Percentiles rank a stretch among this genome's conserved stretches.
phyloP scores from a whole-genome alignment of 1,139 yeast genomes.

The Zygotorulaspora mrakii region DNA sequence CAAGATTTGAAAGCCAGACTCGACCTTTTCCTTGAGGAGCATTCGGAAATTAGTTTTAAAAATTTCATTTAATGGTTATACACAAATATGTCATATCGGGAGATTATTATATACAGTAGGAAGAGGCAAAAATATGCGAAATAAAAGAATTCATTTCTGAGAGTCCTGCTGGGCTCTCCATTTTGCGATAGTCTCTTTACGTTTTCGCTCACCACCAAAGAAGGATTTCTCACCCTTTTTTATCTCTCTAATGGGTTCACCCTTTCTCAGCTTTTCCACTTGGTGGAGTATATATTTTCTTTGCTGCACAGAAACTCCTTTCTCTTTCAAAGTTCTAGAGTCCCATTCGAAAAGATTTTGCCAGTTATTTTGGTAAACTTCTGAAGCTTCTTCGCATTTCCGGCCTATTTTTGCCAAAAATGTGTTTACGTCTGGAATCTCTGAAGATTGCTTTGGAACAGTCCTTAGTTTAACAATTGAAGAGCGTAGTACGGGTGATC shows the following conservation, averaged over 20 bases:
- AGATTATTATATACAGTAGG: no score
- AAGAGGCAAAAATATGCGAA: no score
- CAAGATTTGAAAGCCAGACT: conserved; percentile 9
- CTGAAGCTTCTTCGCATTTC: conserved; percentile 60
- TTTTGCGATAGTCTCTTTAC: conserved; percentile 65
- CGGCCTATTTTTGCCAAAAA: conserved; percentile 78
- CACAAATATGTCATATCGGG: no score
- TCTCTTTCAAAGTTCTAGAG: conserved; percentile 59
- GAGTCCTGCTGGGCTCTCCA: conserved; percentile 59
- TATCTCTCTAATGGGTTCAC: conserved; percentile 56
- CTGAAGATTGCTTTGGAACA: conserved; percentile 46
- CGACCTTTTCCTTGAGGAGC: conserved; percentile 10
- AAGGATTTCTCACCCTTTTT: conserved; percentile 65
- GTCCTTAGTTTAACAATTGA: conserved; percentile 14
- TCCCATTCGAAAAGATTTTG: conserved; percentile 56
- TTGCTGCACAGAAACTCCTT: conserved; percentile 74
- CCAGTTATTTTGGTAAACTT: conserved; percentile 71
- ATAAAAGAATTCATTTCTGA: conserved; percentile 22
- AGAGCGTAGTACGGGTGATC: conserved; percentile 13
- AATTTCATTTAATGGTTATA: not conserved
- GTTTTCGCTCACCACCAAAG: conserved; percentile 86
- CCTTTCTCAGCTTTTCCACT: conserved; percentile 48
- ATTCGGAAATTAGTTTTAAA: not conserved
- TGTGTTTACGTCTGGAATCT: conserved; percentile 68
- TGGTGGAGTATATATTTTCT: conserved; percentile 58